Evolutionary conservation across 2,329 filamentous ascomycete genomes (phyloP).

Genomic region (Amylocarpus encephaloides): DNA sequence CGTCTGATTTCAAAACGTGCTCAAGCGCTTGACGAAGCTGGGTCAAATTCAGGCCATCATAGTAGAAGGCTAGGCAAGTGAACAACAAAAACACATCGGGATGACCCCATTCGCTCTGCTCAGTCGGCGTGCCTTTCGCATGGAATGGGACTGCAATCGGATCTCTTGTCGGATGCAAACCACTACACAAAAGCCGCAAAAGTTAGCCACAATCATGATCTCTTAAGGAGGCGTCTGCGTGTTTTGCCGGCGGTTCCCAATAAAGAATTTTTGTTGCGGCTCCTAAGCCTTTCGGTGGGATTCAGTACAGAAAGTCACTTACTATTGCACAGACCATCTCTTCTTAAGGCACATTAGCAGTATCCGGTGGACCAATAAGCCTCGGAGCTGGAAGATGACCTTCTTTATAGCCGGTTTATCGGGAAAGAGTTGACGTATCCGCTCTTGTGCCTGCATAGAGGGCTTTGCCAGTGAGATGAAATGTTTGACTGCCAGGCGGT

Average conservation of each 20-base stretch:
- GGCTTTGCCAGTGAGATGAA: conserved; percentile 27
- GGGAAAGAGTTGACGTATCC: conserved; percentile 27
- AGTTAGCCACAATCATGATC: too few species aligned
- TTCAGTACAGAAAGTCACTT: too few species aligned
- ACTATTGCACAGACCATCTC: conserved; percentile 54
- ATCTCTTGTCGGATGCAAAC: conserved; percentile 46
- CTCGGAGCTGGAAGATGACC: conserved; percentile 51
- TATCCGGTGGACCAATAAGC: conserved; percentile 54
- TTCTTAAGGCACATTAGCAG: conserved; percentile 44
- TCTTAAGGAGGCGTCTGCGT: too few species aligned
- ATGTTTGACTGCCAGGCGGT: conserved; percentile 27
- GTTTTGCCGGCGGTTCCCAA: too few species aligned
- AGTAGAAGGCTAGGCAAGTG: conserved; percentile 63
- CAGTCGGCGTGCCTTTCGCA: conserved; percentile 57
- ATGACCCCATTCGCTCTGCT: conserved; percentile 61
- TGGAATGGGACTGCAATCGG: conserved; percentile 62
- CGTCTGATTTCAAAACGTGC: conserved; percentile 47
- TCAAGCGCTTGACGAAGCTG: conserved; percentile 47
- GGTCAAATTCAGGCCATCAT: conserved; percentile 44
- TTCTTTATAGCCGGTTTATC: conserved; percentile 31
- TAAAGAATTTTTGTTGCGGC: too few species aligned
- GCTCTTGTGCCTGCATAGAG: conserved; percentile 18
- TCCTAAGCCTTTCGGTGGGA: too few species aligned
- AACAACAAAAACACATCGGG: conserved; percentile 60
- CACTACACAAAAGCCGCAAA: conserved; percentile 20